A percentile compares a stretch with the other conserved stretches of the same genome.
phyloP scores from a whole-genome alignment of 805 yeast species.

The Lipomyces kockii region DNA sequence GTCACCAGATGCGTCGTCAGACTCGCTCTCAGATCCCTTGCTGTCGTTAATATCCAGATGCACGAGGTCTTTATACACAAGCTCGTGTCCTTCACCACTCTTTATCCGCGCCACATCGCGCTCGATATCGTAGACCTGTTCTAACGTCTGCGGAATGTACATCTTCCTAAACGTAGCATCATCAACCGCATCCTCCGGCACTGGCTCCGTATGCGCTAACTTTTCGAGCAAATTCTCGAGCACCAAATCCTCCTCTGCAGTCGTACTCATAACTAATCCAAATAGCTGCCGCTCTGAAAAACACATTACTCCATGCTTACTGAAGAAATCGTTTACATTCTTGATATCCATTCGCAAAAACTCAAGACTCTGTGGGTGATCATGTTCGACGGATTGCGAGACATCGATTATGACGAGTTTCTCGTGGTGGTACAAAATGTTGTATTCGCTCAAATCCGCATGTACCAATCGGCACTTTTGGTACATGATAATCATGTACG shows the following conservation, averaged over 20 bases:
- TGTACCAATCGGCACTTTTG: slow-evolving; percentile 90
- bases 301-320: slow-evolving; percentile 71
- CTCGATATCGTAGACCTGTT: slow-evolving; percentile 59
- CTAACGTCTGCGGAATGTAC: slow-evolving; percentile 72
- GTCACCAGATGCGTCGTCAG: slow-evolving; percentile 42
- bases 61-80: slow-evolving; percentile 53
- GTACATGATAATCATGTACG: slow-evolving; percentile 84
- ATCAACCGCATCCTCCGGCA: slow-evolving; percentile 52
- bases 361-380: slow-evolving; percentile 95
- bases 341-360: slow-evolving; percentile 97
- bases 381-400: slow-evolving; percentile 96
- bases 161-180: slow-evolving; percentile 88
- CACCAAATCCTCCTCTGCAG: slow-evolving; percentile 48
- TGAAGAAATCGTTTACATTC: slow-evolving; percentile 88
- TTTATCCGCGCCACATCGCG: slow-evolving; percentile 63
- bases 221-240: slow-evolving; percentile 46
- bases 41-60: slow-evolving; percentile 13
- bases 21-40: slow-evolving; percentile 12
- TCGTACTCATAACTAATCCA: slow-evolving; percentile 60
- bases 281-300: slow-evolving; percentile 83
- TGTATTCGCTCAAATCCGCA: slow-evolving; percentile 96
- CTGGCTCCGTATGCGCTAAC: slow-evolving; percentile 40
- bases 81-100: slow-evolving; percentile 80
- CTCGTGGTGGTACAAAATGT: slow-evolving; percentile 76
- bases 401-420: slow-evolving; percentile 90